Conservation (phyloP, 2,329 filamentous ascomycete species). For the Hypoxylon sp. region DNA sequence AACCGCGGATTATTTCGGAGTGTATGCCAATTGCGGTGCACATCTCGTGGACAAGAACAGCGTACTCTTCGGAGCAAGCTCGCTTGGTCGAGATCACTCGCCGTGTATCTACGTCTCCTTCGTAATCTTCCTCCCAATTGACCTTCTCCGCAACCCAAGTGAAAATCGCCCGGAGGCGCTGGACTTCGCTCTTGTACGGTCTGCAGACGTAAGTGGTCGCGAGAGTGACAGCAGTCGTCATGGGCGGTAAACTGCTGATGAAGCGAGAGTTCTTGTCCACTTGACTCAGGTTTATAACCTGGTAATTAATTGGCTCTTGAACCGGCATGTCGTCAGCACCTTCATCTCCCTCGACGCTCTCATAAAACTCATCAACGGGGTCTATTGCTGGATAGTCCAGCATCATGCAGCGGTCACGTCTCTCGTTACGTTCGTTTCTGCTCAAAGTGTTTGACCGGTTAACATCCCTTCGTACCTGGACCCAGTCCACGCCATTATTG, state of each 20-base stretch:
- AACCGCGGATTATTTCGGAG: slow-evolving; percentile 89
- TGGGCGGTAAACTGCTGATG: slow-evolving; percentile 84
- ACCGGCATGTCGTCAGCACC: slow-evolving; percentile 87
- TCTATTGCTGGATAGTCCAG: slow-evolving; percentile 90
- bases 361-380: slow-evolving; percentile 89
- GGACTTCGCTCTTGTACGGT: slow-evolving; percentile 93
- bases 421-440: slow-evolving; percentile 86
- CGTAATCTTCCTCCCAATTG: slow-evolving; percentile 94
- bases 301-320: slow-evolving; percentile 85
- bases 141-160: slow-evolving; percentile 98
- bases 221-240: slow-evolving; percentile 84
- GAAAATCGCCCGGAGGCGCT: slow-evolving; percentile 93
- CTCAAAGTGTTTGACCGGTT: slow-evolving; percentile 96
- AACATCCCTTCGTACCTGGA: slow-evolving; percentile 95
- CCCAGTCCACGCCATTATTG: slow-evolving; percentile 81
- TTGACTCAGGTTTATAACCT: slow-evolving; percentile 81
- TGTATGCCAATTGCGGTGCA: slow-evolving; percentile 89
- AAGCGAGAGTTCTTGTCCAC: slow-evolving; percentile 98
- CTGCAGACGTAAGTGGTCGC: slow-evolving; percentile 94
- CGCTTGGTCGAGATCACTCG: slow-evolving; percentile 87
- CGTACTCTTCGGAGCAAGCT: slow-evolving; percentile 90
- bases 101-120: slow-evolving; percentile 85
- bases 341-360: slow-evolving; percentile 90
- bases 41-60: slow-evolving; percentile 91
- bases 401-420: slow-evolving; percentile 93